A percentile compares a stretch with the other conserved stretches of the same genome.
Evolutionary conservation across 2,329 filamentous ascomycete species (phyloP).

Genomic region (Trichoderma sp.): DNA sequence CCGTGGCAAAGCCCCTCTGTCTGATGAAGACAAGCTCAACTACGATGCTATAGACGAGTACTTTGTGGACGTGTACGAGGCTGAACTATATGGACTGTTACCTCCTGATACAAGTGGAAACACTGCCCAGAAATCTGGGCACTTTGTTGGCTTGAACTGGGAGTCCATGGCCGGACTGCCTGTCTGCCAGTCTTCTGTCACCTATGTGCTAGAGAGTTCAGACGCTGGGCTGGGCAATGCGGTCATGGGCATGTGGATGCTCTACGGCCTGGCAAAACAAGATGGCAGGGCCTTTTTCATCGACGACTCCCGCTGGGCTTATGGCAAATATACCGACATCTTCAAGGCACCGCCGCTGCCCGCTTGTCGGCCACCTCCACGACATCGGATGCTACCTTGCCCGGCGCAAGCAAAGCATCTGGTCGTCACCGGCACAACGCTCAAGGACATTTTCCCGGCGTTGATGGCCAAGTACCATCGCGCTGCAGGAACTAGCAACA

Average conservation of each 20-base stretch:
- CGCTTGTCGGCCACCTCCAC: conserved; percentile 67
- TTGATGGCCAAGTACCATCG: conserved; percentile 35
- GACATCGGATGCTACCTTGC: conserved; percentile 74
- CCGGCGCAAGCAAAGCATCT: conserved; percentile 73
- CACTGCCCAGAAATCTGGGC: conserved; percentile 40
- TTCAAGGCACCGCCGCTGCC: conserved; percentile 66
- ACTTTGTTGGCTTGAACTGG: conserved; percentile 48
- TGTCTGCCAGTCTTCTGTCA: conserved; percentile 68
- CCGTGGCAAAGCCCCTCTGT: conserved; percentile 34
- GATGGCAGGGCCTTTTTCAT: conserved; percentile 78
- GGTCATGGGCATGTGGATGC: conserved; percentile 77
- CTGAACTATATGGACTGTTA: conserved; percentile 62
- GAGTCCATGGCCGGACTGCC: conserved; percentile 45
- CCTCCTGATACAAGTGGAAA: conserved; percentile 39
- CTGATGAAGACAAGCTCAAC: conserved; percentile 44
- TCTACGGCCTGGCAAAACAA: conserved; percentile 73
- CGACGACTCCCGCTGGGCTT: conserved; percentile 80
- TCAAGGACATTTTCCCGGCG: conserved; percentile 61
- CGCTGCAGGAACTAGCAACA: conserved; percentile 25
- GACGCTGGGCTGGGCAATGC: conserved; percentile 76
- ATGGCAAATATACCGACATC: conserved; percentile 70
- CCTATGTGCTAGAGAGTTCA: conserved; percentile 68
- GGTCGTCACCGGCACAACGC: conserved; percentile 67
- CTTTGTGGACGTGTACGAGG: conserved; percentile 73
- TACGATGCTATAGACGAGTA: conserved; percentile 64